These are phyloP conservation scores for Beauveria sp. DNA, from an alignment of 2,329 filamentous ascomycete genomes.

Conservation along the genomic window DNA sequence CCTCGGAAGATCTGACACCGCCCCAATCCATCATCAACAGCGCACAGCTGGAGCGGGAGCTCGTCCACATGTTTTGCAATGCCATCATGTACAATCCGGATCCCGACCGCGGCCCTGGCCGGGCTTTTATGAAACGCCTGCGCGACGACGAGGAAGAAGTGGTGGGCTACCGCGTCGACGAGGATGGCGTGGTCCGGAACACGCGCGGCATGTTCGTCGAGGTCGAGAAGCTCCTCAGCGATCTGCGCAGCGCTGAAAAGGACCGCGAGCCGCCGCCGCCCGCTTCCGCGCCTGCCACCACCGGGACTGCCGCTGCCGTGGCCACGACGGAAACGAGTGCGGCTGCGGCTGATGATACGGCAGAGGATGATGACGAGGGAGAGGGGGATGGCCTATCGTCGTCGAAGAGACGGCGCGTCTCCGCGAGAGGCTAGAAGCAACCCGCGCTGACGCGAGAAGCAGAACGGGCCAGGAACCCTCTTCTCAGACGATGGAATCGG, in stretches of 20 bases:
- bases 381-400: slow-evolving; percentile 30
- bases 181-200: slow-evolving; percentile 82
- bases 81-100: slow-evolving; percentile 98
- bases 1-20: slow-evolving; percentile 70
- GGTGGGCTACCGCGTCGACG: slow-evolving; percentile 60
- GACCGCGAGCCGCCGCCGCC: slow-evolving; percentile 32
- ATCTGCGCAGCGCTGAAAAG: slow-evolving; percentile 67
- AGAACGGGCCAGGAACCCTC: neutral
- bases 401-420: slow-evolving; percentile 29
- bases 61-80: slow-evolving; percentile 96
- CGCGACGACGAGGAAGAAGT: slow-evolving; percentile 38
- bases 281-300: neutral
- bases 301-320: neutral
- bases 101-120: slow-evolving; percentile 61
- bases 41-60: slow-evolving; percentile 82
- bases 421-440: slow-evolving; percentile 25
- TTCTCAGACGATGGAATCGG: neutral
- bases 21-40: slow-evolving; percentile 90
- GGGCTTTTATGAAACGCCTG: slow-evolving; percentile 45
- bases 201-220: slow-evolving; percentile 85
- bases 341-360: slow-evolving; percentile 31
- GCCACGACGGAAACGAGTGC: slow-evolving; percentile 11
- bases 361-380: slow-evolving; percentile 43
- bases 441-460: neutral
- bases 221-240: slow-evolving; percentile 70